These are phyloP conservation scores for Blumeria hordei DNA, from an alignment of 2,329 filamentous ascomycete genomes.

Conservation along the genomic window DNA sequence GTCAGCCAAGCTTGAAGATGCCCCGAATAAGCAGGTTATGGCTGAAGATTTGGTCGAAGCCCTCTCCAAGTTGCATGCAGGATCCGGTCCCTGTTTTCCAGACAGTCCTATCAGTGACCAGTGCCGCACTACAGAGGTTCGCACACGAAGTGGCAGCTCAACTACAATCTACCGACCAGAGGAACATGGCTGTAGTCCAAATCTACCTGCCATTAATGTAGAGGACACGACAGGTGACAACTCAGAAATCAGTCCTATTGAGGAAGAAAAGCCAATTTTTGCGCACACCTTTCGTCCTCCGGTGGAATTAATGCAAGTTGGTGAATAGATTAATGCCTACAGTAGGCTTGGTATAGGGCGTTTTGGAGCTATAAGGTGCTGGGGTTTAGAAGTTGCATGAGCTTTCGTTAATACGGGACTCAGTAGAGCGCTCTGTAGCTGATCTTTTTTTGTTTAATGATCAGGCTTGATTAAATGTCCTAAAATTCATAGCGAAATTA, in stretches of 20 bases:
- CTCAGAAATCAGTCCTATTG: slow-evolving; percentile 18
- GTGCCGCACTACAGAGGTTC: slow-evolving; percentile 8
- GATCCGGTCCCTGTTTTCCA: slow-evolving; percentile 15
- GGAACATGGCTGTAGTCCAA: slow-evolving; percentile 27
- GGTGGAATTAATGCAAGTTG: slow-evolving; percentile 27
- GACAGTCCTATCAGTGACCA: slow-evolving; percentile 20
- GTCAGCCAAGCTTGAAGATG: slow-evolving; percentile 43
- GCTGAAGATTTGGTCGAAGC: slow-evolving; percentile 45
- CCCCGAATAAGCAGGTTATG: slow-evolving; percentile 45
- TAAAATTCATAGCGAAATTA: no score
- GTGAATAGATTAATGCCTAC: no score
- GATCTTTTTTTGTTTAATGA: no score
- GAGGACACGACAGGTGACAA: slow-evolving; percentile 36
- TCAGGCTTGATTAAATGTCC: no score
- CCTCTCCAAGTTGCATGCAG: slow-evolving; percentile 33
- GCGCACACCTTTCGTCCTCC: slow-evolving; percentile 33
- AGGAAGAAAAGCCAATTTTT: slow-evolving; percentile 23
- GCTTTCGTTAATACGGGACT: no score
- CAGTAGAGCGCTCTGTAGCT: no score
- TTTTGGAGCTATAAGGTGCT: background rate
- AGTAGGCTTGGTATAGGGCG: background rate
- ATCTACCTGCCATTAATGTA: slow-evolving; percentile 39
- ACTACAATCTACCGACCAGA: slow-evolving; percentile 41
- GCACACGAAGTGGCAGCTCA: slow-evolving; percentile 32
- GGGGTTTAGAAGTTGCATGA: background rate